Base-by-base conservation (phyloP, 2,329 filamentous ascomycete species). In the Pestalotiopsis sp. region DNA sequence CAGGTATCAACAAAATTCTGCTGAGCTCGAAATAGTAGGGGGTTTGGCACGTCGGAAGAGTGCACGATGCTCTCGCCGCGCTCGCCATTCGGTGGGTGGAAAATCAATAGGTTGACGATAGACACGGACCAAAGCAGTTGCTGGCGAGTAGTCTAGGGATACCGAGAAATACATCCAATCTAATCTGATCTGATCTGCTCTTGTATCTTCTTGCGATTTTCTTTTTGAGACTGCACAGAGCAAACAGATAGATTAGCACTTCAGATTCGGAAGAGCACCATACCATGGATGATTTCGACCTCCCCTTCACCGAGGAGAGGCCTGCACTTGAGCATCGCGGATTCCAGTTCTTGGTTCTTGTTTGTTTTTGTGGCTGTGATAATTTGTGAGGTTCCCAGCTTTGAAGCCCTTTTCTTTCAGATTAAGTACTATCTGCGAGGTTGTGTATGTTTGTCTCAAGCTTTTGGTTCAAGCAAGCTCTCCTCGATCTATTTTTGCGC, bases 391-490 rank as follows among this genome's bases (percentile, higher is more conserved):
- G 14, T 62, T 74, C 66, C 72, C 70, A 73, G 73, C 72, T 74
- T 68, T 20, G 71, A 73, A 72, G 71, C 70, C 62, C 65, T 52
- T 71, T 70, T 70, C 69, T 71, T 73, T 74, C 71, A 72, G 71
- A 74, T 74, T 77, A 77, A 71, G 72, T 76, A 70, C 76, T 78
- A 78, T 76, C 75, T 77, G 76, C 73, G 73, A 74, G 70, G 75
- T 75, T 75, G 69, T 73, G 68, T 76, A 62, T 70, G 68, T 68
- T 68, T 69, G 70, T 74, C 70, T 74, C 71, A 70, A 74, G 69
- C 70, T 68, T 73, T 70, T 70, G 69, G 71, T 74, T 68, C 67
- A 70, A 71, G 64, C 64, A 72, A 70, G 75, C 70, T 72, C 72
- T 73, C 73, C 59, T 70, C 66, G 72, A 71, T 69, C 52, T 72